Evolutionary conservation across 495 filamentous ascomycete genomes (phyloP), one percentile per base, ranked within the genome.

Genomic region (Pseudoneurospora amorphoporcata): DNA sequence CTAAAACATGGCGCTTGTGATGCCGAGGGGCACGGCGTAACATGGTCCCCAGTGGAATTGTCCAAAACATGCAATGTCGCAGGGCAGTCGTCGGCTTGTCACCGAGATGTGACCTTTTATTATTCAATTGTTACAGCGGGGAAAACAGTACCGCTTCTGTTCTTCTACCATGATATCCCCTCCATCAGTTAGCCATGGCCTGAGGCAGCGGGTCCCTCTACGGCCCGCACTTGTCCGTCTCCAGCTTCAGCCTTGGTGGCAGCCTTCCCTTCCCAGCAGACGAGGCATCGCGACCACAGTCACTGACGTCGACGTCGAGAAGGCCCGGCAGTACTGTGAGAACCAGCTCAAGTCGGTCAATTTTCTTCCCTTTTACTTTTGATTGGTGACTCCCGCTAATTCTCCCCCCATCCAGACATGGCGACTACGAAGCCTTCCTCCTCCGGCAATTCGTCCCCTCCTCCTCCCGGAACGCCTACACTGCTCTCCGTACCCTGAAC

Each of bases 401-500:
- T 12, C 9, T 43, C 32, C 8, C 37, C 29, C 68, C 8, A 8
- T 19, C 37, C 61, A 82, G 81, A 71, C 75, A 77, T 32, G 76
- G 91, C 79, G 95, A 98, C 81, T 89, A 92, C 68, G 91, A 95
- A 70, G 94, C 95, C 32, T 93, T 92, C 80, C 87, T 92, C n/a
- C 88, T 97, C 71, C 89, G 90, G 71, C 89, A 90, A 71, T 96
- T 98, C 83, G 86, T 97, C 71, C 94, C 94, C 19, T 84, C 83
- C 1, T 81, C 87, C 10, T 84, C 89, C 3, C 90, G 87, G 75
- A 88, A 95, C 78, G 91, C 92, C 73, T 97, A 98, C 83, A 88
- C 97, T 74, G 93, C 94, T 70, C 87, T 99, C 42, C 92, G 94
- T 47, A 93, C 95, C 41, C 88, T 99, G 82, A 99, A 99, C 79